phyloP scores from a whole-genome alignment of 2,329 filamentous ascomycete genomes.

The Ophiocordyceps camponoti-rufipedis region DNA sequence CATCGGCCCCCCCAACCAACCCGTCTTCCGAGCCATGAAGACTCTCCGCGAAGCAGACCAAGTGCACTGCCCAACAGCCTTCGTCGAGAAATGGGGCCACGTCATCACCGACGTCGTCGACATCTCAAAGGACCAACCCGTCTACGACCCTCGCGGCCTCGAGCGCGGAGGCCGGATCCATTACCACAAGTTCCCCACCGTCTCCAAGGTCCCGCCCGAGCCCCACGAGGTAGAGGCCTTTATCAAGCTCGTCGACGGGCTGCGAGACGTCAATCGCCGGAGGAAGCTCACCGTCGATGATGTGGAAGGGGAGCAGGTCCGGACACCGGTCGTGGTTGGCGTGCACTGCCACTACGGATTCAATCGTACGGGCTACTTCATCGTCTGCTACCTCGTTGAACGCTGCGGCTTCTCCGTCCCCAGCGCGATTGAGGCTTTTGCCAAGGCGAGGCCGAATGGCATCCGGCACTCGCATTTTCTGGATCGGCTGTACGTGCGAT shows the following conservation, averaged over 20 bases:
- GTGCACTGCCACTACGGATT: slow-evolving; percentile 96
- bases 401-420: slow-evolving; percentile 51
- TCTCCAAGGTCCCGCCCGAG: slow-evolving; percentile 73
- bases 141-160: slow-evolving; percentile 63
- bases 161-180: slow-evolving; percentile 44
- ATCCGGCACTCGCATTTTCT: slow-evolving; percentile 84
- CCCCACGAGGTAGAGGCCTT: slow-evolving; percentile 34
- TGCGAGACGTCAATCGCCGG: slow-evolving; percentile 32
- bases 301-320: slow-evolving; percentile 14
- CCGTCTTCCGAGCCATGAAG: slow-evolving; percentile 77
- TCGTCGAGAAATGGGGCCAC: slow-evolving; percentile 48
- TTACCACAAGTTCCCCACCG: slow-evolving; percentile 78
- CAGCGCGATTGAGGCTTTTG: slow-evolving; percentile 66
- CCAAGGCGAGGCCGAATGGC: slow-evolving; percentile 52
- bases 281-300: slow-evolving; percentile 15
- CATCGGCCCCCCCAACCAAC: slow-evolving; percentile 35
- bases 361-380: slow-evolving; percentile 82
- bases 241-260: slow-evolving; percentile 35
- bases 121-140: slow-evolving; percentile 77
- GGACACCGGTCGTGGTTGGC: slow-evolving; percentile 36
- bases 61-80: slow-evolving; percentile 55
- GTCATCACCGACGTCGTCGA: slow-evolving; percentile 66
- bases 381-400: slow-evolving; percentile 83
- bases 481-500: slow-evolving; percentile 66
- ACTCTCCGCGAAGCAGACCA: slow-evolving; percentile 82